A percentile compares a stretch with the other conserved stretches of the same genome.
Conservation (phyloP, 2,329 filamentous ascomycete genomes). For the Diaporthe vaccinii region DNA sequence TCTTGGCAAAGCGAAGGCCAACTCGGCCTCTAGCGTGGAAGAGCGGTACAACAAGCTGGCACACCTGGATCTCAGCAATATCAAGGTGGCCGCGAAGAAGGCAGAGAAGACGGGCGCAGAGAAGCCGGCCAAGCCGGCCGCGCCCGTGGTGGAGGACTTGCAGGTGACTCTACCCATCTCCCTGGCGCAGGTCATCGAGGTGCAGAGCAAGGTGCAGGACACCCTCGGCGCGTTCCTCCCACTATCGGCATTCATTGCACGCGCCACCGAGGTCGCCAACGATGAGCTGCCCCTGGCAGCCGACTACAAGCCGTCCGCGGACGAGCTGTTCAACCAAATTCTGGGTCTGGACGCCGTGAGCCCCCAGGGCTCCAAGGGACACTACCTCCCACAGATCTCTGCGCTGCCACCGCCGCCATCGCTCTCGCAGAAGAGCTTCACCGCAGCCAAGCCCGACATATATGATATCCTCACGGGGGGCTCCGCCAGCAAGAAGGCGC, state of each 20-base stretch:
- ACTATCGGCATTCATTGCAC: conserved; percentile 86
- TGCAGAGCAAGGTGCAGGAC: conserved; percentile 84
- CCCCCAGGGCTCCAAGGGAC: conserved; percentile 67
- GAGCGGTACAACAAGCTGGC: conserved; percentile 79
- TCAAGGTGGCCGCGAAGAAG: conserved; percentile 79
- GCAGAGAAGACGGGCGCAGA: conserved; percentile 52
- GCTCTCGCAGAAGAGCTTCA: conserved; percentile 51
- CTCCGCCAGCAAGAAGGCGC: conserved; percentile 45
- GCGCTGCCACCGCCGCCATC: conserved; percentile 64
- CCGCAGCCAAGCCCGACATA: conserved; percentile 75
- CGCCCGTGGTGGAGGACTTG: conserved; percentile 60
- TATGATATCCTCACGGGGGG: conserved; percentile 80
- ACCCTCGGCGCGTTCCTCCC: conserved; percentile 85
- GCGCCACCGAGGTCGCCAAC: conserved; percentile 89
- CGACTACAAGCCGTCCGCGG: conserved; percentile 74
- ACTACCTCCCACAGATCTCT: conserved; percentile 80
- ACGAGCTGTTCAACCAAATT: conserved; percentile 91
- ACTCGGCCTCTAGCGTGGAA: conserved; percentile 79
- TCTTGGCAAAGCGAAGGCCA: conserved; percentile 80
- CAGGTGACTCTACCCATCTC: conserved; percentile 82
- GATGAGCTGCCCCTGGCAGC: conserved; percentile 81
- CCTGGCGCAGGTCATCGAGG: conserved; percentile 81
- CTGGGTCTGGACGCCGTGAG: conserved; percentile 74
- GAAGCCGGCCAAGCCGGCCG: conserved; percentile 53
- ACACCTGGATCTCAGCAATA: conserved; percentile 94